phyloP scores from a whole-genome alignment of 2,329 filamentous ascomycete genomes.

The Cladophialophora bantiana region DNA sequence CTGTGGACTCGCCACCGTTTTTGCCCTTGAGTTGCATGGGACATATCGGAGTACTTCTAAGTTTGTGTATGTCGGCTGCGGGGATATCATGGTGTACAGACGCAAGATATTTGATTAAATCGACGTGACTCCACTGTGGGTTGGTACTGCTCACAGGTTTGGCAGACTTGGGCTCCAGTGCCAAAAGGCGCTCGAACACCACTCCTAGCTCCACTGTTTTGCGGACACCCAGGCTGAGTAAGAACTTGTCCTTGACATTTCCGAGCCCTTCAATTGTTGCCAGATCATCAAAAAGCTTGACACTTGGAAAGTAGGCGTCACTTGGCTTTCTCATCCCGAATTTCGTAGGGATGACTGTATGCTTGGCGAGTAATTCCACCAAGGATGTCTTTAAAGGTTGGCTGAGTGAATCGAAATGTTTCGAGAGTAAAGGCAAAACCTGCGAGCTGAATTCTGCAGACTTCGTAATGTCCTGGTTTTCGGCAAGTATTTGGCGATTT shows the following conservation, averaged over 20 bases:
- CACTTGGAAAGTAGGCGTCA: constrained; percentile 91
- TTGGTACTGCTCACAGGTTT: constrained; percentile 34
- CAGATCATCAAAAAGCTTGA: constrained; percentile 93
- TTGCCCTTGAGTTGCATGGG: constrained; percentile 72
- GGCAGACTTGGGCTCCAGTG: constrained; percentile 56
- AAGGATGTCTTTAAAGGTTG: constrained; percentile 70
- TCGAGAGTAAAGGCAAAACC: constrained; percentile 81
- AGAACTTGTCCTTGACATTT: constrained; percentile 87
- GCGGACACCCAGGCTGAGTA: constrained; percentile 82
- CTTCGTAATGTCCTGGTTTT: constrained; percentile 73
- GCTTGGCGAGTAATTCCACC: constrained; percentile 67
- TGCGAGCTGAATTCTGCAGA: constrained; percentile 77
- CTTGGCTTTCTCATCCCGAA: constrained; percentile 83
- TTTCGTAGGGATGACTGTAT: constrained; percentile 87
- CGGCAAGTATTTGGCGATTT: constrained; percentile 61
- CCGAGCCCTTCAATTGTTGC: constrained; percentile 79
- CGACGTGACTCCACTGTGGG: constrained; percentile 85
- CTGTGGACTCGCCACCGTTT: constrained; percentile 58
- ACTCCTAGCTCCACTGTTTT: constrained; percentile 95
- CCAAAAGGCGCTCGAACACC: constrained; percentile 85
- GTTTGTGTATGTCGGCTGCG: constrained; percentile 75
- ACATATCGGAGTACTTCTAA: constrained; percentile 80
- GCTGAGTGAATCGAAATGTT: constrained; percentile 85
- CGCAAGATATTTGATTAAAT: constrained; percentile 91
- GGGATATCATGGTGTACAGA: constrained; percentile 92